Percentiles rank a stretch among this genome's conserved stretches.
These are phyloP conservation scores for Carpinus viminea DNA, from an alignment of 306 rosid species.

Conservation along the genomic window DNA sequence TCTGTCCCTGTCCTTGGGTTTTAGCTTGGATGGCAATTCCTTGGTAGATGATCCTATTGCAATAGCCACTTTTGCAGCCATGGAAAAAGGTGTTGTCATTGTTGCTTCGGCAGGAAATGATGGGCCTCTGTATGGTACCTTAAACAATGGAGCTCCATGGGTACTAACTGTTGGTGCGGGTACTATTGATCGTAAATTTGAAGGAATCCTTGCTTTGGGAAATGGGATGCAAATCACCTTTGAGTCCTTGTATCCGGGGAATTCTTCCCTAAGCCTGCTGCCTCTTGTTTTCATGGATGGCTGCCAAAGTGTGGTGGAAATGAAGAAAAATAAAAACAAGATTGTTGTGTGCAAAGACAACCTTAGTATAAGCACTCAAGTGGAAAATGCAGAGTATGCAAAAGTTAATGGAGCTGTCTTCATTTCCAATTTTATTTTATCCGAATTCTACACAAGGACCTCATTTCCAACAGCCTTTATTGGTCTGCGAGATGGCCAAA, in stretches of 20 bases:
- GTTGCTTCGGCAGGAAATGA: slow-evolving; percentile 65
- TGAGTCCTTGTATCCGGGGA: slow-evolving; percentile 44
- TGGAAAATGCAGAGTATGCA: slow-evolving; percentile 10
- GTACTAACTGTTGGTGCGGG: slow-evolving; percentile 66
- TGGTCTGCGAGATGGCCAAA: slow-evolving; percentile 39
- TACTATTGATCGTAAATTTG: slow-evolving; percentile 57
- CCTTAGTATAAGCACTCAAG: slow-evolving; percentile 22
- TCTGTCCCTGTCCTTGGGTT: slow-evolving; percentile 60
- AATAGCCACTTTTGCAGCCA: slow-evolving; percentile 69
- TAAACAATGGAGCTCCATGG: slow-evolving; percentile 81
- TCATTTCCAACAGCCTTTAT: slow-evolving; percentile 36
- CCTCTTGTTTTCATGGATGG: slow-evolving; percentile 52
- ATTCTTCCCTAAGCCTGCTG: slow-evolving; percentile 19
- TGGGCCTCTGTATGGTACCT: slow-evolving; percentile 38
- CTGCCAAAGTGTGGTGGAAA: slow-evolving; percentile 32
- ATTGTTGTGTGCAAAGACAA: slow-evolving; percentile 66
- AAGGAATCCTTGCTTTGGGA: slow-evolving; percentile 40
- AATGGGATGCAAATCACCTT: slow-evolving; percentile 47
- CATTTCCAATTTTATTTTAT: slow-evolving; percentile 44
- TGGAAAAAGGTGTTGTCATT: slow-evolving; percentile 60
- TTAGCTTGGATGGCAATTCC: slow-evolving; percentile 21
- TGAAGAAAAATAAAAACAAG: slow-evolving; percentile 35
- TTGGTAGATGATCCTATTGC: slow-evolving; percentile 69
- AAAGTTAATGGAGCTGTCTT: slow-evolving; percentile 50
- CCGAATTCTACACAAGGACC: slow-evolving; percentile 13